Conservation (phyloP, 257 asterid genomes). For the Leonotis leonurus region DNA sequence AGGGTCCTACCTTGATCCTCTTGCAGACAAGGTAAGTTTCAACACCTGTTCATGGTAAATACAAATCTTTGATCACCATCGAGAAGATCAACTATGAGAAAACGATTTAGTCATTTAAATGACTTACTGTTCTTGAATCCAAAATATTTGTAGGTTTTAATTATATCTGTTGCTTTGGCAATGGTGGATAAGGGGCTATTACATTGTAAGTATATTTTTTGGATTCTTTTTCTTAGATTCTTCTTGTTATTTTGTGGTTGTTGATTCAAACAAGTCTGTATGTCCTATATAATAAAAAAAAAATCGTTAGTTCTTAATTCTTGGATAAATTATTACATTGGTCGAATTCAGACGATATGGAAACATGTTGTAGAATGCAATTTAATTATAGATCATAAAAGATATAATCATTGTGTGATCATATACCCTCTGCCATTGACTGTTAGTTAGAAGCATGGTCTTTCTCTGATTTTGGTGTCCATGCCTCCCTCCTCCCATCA, state of each 20-base stretch:
- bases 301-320: neutral
- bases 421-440: neutral
- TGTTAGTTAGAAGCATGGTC: neutral
- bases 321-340: neutral
- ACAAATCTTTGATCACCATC: slow-evolving; percentile 2
- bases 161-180: slow-evolving; percentile 81
- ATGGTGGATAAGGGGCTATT: slow-evolving; percentile 87
- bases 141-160: slow-evolving; percentile 48
- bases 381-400: neutral
- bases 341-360: neutral
- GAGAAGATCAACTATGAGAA: neutral
- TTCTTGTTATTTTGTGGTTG: neutral
- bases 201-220: slow-evolving; percentile 48
- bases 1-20: slow-evolving; percentile 98
- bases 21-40: slow-evolving; percentile 80
- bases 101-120: neutral
- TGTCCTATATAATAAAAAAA: neutral
- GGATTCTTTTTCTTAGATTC: neutral
- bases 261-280: neutral
- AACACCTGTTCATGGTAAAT: neutral
- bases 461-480: neutral
- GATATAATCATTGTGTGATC: neutral
- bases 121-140: neutral
- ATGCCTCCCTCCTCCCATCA: neutral
- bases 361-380: neutral